Percentiles rank a stretch among this genome's conserved stretches.
These are phyloP conservation scores for Wickerhamomyces canadensis DNA, from an alignment of 805 yeast species.

Conservation along the genomic window DNA sequence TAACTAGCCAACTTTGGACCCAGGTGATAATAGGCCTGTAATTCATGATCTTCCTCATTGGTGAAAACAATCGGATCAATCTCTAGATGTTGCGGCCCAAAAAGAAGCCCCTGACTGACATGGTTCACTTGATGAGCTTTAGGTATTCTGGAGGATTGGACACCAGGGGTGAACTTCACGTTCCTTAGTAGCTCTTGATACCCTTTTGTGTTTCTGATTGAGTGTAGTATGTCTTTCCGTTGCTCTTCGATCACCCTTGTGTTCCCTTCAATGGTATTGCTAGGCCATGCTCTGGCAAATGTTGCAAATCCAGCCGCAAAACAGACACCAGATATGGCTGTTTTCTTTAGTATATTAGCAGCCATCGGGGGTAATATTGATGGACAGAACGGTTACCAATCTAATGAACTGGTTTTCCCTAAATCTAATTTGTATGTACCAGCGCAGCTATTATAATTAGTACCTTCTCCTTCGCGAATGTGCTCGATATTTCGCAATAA, in stretches of 20 bases:
- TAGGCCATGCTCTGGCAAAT: slow-evolving; percentile 23
- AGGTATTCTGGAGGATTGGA: slow-evolving; percentile 46
- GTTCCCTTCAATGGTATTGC: slow-evolving; percentile 12
- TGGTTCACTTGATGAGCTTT: slow-evolving; percentile 54
- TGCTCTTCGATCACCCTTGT: slow-evolving; percentile 17
- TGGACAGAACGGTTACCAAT: too few relatives aligned
- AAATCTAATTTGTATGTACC: too few relatives aligned
- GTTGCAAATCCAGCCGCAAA: slow-evolving; percentile 23
- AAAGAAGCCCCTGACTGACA: slow-evolving; percentile 67
- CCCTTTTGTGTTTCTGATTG: slow-evolving; percentile 22
- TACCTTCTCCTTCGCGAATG: too few relatives aligned
- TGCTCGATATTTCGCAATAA: too few relatives aligned
- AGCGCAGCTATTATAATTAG: too few relatives aligned
- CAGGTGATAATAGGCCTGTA: slow-evolving; percentile 63
- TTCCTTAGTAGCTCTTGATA: slow-evolving; percentile 22
- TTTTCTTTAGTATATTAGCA: slow-evolving; percentile 10
- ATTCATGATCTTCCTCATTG: slow-evolving; percentile 43
- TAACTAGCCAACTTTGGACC: slow-evolving; percentile 63
- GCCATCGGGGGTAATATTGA: slow-evolving; percentile 4
- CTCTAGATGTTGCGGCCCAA: slow-evolving; percentile 62
- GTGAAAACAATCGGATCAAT: slow-evolving; percentile 70
- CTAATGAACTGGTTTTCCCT: too few relatives aligned
- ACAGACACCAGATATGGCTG: slow-evolving; percentile 12
- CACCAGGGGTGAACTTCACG: slow-evolving; percentile 21
- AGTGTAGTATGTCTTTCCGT: slow-evolving; percentile 21